These are phyloP conservation scores for Cylindricascospora bacillispora DNA, from an alignment of 1,139 yeast genomes.

Conservation along the genomic window DNA sequence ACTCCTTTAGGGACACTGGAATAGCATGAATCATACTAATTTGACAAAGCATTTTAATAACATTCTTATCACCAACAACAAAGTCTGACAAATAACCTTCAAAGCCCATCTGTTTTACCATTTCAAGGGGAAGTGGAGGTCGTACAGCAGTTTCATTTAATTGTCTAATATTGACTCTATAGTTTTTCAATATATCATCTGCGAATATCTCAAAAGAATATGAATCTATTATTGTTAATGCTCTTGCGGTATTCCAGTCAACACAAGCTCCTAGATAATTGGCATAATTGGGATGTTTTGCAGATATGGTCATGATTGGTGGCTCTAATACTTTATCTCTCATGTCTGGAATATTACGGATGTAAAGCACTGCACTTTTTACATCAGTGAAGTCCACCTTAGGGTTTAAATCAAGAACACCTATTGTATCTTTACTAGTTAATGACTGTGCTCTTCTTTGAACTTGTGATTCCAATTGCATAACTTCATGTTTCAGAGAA, in stretches of 20 bases:
- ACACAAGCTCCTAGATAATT: constrained; percentile 47
- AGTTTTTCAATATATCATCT: constrained; percentile 27
- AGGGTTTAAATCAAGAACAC: constrained; percentile 28
- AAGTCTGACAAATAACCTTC: constrained; percentile 70
- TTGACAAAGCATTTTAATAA: constrained; percentile 60
- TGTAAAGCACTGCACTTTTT: constrained; percentile 30
- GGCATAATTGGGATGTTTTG: constrained; percentile 38
- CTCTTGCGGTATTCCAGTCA: constrained; percentile 39
- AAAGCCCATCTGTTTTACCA: constrained; percentile 45
- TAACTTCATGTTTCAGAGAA: constrained; percentile 10
- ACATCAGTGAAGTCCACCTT: constrained; percentile 23
- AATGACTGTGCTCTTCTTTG: constrained; percentile 24
- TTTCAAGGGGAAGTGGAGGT: constrained; percentile 26
- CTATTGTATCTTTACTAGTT: constrained; percentile 40
- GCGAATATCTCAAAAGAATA: constrained; percentile 37
- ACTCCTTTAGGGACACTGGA: constrained; percentile 43
- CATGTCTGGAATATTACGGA: constrained; percentile 29
- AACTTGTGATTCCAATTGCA: constrained; percentile 10
- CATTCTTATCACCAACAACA: constrained; percentile 62
- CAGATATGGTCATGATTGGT: constrained; percentile 56
- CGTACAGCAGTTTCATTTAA: constrained; percentile 20
- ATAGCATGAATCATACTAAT: constrained; percentile 43
- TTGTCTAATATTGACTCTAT: constrained; percentile 37
- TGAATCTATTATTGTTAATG: constrained; percentile 37
- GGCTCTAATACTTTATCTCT: constrained; percentile 49